Percentiles rank a stretch among this genome's conserved stretches.
These are phyloP conservation scores for Scutellaria minor DNA, from an alignment of 257 asterid genomes.

Conservation along the genomic window DNA sequence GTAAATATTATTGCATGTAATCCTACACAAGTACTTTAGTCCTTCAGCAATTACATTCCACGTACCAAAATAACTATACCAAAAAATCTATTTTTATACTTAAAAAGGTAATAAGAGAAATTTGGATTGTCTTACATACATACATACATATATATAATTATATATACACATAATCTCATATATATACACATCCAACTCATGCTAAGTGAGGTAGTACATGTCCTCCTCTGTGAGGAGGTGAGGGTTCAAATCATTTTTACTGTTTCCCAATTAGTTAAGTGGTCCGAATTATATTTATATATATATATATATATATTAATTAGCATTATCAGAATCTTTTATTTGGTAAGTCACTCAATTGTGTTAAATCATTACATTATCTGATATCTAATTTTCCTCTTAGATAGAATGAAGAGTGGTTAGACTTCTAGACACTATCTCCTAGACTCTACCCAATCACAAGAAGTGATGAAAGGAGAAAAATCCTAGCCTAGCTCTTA, in stretches of 20 bases:
- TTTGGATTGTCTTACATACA: not conserved
- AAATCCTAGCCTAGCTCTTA: not conserved
- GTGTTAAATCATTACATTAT: conserved; percentile 12
- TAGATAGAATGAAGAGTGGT: conserved; percentile 4
- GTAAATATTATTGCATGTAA: conserved; percentile 12
- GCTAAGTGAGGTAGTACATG: not conserved
- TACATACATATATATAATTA: not conserved
- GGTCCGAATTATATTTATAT: too few species aligned
- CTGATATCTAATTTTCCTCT: not conserved
- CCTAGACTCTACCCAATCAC: not conserved
- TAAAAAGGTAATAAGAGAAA: not conserved
- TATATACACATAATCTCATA: too few species aligned
- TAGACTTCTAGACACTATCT: not conserved
- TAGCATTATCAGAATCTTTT: not conserved
- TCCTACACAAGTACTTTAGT: not conserved
- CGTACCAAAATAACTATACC: conserved; percentile 1
- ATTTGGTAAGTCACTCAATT: conserved; percentile 1
- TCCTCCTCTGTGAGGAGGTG: too few species aligned
- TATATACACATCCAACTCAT: too few species aligned
- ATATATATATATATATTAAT: too few species aligned
- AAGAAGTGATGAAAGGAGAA: conserved; percentile 26
- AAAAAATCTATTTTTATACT: conserved; percentile 4
- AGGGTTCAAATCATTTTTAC: too few species aligned
- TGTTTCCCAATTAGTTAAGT: too few species aligned
- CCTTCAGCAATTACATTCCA: not conserved